Percentiles rank a stretch among this genome's conserved stretches.
These are phyloP conservation scores for Ilex paraguariensis DNA, from an alignment of 305 asterid genomes.

Conservation along the genomic window DNA sequence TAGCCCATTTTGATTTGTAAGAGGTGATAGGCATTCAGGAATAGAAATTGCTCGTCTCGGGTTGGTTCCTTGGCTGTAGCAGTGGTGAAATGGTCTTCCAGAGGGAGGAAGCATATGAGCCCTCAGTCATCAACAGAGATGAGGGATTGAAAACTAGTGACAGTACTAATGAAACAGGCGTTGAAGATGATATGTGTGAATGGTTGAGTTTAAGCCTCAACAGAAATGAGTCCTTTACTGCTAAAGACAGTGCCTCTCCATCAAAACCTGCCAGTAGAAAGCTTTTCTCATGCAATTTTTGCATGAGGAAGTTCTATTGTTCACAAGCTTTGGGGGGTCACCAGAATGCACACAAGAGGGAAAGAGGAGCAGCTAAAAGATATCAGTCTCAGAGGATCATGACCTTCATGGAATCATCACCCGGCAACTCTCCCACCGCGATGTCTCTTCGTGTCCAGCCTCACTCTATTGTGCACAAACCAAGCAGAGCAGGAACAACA, in stretches of 20 bases:
- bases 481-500: not conserved
- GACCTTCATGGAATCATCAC: not conserved
- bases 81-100: too few species aligned
- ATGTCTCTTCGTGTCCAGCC: conserved; percentile 11
- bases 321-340: conserved; percentile 23
- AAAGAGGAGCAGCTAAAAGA: conserved; percentile 17
- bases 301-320: conserved; percentile 14
- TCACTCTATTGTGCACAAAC: conserved; percentile 9
- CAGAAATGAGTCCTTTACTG: not conserved
- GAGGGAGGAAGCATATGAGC: too few species aligned
- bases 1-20: too few species aligned
- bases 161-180: not conserved
- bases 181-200: not conserved
- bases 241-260: not conserved
- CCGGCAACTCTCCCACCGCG: not conserved
- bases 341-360: conserved; percentile 23
- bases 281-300: conserved; percentile 15
- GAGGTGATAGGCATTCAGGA: too few species aligned
- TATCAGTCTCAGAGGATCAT: not conserved
- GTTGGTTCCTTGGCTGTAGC: too few species aligned
- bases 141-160: not conserved
- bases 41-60: too few species aligned
- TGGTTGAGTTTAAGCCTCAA: not conserved
- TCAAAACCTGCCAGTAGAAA: not conserved
- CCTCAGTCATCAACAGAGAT: not conserved